These are phyloP conservation scores for Tulasnella sp. DNA, from an alignment of 768 basidiomycete species.

Conservation along the genomic window DNA sequence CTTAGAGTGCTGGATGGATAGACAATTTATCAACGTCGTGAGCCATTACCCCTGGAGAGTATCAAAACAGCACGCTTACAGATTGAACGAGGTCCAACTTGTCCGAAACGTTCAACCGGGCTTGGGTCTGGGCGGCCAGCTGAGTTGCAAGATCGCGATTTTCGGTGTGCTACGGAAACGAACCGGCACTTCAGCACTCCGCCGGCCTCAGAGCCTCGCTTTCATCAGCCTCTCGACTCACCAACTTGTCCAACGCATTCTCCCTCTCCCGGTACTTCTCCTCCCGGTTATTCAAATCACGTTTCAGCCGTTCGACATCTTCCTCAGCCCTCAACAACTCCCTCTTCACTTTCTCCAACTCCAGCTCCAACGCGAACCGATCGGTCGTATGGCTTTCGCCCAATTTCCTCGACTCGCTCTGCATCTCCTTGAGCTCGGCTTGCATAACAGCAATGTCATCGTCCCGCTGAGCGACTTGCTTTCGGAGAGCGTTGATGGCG, in stretches of 20 bases:
- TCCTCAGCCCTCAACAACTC: slow-evolving; percentile 78
- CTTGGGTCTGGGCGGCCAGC: slow-evolving; percentile 81
- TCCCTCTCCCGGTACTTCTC: slow-evolving; percentile 65
- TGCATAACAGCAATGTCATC: slow-evolving; percentile 72
- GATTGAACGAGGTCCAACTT: slow-evolving; percentile 74
- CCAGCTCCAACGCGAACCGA: slow-evolving; percentile 81
- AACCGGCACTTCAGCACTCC: neutral
- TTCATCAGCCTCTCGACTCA: slow-evolving; percentile 30
- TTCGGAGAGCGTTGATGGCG: slow-evolving; percentile 5
- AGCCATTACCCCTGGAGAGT: neutral
- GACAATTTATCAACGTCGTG: neutral
- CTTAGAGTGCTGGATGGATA: slow-evolving; percentile 46
- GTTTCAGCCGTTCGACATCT: slow-evolving; percentile 65
- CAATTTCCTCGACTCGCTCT: slow-evolving; percentile 69
- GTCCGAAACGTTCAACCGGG: slow-evolving; percentile 78
- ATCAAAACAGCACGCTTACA: slow-evolving; percentile 30
- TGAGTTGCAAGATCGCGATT: slow-evolving; percentile 75
- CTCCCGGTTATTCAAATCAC: slow-evolving; percentile 66
- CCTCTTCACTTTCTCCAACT: slow-evolving; percentile 78
- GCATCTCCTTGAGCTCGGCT: slow-evolving; percentile 60
- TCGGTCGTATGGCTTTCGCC: slow-evolving; percentile 84
- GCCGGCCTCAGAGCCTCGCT: neutral
- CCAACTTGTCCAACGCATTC: slow-evolving; percentile 62
- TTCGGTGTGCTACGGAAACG: slow-evolving; percentile 54
- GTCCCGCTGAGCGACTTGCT: slow-evolving; percentile 66